Evolutionary conservation across 2,329 filamentous ascomycete genomes (phyloP).

Genomic region (Alternaria arbusti): DNA sequence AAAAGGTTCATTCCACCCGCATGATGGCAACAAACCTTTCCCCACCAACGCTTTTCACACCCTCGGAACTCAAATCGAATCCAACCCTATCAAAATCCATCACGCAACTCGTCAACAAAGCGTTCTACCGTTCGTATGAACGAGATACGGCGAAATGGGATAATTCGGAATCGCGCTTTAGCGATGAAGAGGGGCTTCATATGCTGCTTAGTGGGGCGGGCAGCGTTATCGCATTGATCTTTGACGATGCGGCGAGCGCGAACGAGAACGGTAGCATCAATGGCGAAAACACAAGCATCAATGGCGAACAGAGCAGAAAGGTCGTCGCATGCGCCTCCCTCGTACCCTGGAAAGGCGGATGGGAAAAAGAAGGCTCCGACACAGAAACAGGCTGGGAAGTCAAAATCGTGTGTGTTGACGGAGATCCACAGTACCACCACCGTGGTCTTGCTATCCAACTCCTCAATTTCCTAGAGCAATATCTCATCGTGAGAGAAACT

Average conservation of each 20-base stretch:
- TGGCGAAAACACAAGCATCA: too few species aligned
- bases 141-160: constrained; percentile 23
- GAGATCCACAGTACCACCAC: constrained; percentile 19
- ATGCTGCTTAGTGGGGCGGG: constrained; percentile 16
- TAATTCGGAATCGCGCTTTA: constrained; percentile 17
- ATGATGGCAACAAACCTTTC: constrained; percentile 17
- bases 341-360: constrained; percentile 34
- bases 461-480: constrained; percentile 13
- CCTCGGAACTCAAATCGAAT: constrained; percentile 10
- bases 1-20: not conserved
- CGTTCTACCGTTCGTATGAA: constrained; percentile 25
- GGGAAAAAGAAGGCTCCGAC: constrained; percentile 18
- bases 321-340: constrained; percentile 30
- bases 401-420: constrained; percentile 33
- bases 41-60: constrained; percentile 18
- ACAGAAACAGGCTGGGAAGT: constrained; percentile 36
- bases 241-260: constrained; percentile 10
- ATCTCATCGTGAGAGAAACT: constrained; percentile 10
- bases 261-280: not conserved
- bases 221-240: constrained; percentile 22
- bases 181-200: constrained; percentile 15
- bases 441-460: constrained; percentile 27
- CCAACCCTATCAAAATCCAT: constrained; percentile 17
- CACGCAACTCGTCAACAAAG: constrained; percentile 24
- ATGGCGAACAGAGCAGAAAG: not conserved